Evolutionary conservation across 192 early-diverging fungal species (phyloP).

Genomic region (Physocladia obscura): DNA sequence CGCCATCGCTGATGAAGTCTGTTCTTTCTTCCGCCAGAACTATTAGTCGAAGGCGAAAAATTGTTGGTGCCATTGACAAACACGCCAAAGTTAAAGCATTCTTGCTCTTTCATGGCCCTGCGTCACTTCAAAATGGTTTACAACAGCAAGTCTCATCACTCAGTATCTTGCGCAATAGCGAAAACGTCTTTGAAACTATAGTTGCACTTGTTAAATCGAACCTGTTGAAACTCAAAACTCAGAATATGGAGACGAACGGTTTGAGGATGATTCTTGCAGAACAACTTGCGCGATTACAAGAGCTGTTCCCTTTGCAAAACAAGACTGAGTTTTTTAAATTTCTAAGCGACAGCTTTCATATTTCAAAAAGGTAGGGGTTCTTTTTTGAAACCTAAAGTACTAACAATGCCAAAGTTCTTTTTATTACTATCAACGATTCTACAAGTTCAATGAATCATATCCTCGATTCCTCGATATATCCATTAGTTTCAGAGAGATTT

Average conservation of each 20-base stretch:
- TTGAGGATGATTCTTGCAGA: neutral
- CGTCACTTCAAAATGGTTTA: neutral
- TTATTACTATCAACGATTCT: neutral
- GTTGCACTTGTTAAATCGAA: neutral
- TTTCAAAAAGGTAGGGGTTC: neutral
- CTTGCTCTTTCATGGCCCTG: neutral
- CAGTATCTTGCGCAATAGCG: neutral
- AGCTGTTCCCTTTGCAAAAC: neutral
- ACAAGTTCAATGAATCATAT: neutral
- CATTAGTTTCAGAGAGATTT: neutral
- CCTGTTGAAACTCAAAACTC: too few relatives aligned
- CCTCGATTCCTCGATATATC: neutral
- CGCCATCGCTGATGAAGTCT: neutral
- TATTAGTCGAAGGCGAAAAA: neutral
- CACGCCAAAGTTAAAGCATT: neutral
- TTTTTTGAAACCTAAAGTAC: neutral
- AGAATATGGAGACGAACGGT: neutral
- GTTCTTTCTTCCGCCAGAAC: neutral
- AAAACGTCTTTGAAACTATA: neutral
- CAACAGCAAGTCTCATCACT: neutral
- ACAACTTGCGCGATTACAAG: neutral
- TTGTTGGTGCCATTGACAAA: neutral
- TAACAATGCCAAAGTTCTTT: neutral
- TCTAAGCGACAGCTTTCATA: neutral
- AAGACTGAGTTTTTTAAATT: neutral